Conservation (phyloP, 129 eudicot genomes). For the Oenanthe sinensis region DNA sequence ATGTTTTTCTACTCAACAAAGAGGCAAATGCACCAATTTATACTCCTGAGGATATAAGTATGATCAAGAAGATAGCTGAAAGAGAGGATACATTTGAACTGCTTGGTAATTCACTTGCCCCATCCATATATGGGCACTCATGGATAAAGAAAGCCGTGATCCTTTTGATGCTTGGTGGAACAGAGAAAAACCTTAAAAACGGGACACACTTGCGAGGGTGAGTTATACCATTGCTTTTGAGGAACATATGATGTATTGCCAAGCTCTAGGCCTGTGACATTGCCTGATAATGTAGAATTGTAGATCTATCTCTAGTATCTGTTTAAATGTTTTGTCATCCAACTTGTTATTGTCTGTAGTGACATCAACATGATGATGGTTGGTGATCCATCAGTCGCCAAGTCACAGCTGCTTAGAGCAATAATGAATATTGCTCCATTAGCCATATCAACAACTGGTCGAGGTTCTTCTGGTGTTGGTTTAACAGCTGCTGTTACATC, state of each 20-base stretch:
- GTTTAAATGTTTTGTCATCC: neutral
- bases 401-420: conserved; percentile 95
- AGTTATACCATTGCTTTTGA: conserved; percentile 1
- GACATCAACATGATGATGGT: conserved; percentile 99
- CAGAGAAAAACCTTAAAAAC: conserved; percentile 87
- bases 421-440: conserved; percentile 97
- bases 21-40: conserved; percentile 77
- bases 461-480: conserved; percentile 99
- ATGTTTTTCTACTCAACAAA: conserved; percentile 75
- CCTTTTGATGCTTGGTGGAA: conserved; percentile 91
- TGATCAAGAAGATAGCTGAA: conserved; percentile 68
- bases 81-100: conserved; percentile 86
- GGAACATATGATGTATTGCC: neutral
- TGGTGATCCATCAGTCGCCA: conserved; percentile 99
- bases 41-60: conserved; percentile 57
- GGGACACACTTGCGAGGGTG: conserved; percentile 97
- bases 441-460: conserved; percentile 96
- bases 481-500: conserved; percentile 98
- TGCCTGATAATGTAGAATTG: neutral
- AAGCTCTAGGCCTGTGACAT: neutral
- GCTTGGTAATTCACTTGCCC: conserved; percentile 91
- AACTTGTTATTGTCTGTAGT: conserved; percentile 28
- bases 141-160: conserved; percentile 97
- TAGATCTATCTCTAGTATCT: neutral
- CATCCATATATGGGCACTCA: conserved; percentile 88